Conservation (phyloP, 108 stramenopile genomes). For the Cyclotella distinguenda region DNA sequence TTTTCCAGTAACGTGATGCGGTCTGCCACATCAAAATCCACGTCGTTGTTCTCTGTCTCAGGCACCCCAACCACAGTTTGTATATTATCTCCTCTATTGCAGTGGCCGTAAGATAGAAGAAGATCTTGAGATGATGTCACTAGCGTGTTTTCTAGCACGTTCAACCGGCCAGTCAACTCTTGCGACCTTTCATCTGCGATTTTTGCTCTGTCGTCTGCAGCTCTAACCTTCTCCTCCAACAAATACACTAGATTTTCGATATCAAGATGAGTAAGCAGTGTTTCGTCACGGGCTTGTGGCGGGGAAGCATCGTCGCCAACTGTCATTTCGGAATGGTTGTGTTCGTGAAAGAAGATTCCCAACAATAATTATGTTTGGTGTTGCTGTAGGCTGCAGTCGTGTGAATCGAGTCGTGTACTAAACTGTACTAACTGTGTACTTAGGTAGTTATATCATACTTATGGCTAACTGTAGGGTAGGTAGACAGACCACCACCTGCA, state of each 20-base stretch:
- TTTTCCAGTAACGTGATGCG: not conserved
- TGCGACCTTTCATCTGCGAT: conserved; percentile 7
- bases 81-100: not conserved
- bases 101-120: not conserved
- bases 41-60: not conserved
- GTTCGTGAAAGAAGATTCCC: no score
- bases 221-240: not conserved
- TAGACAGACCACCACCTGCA: no score
- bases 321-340: no score
- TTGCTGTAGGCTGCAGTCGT: no score
- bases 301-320: not conserved
- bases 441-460: no score
- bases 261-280: conserved; percentile 6
- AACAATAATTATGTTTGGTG: no score
- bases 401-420: no score
- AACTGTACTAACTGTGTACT: no score
- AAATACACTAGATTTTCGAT: conserved; percentile 3
- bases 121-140: conserved; percentile 1
- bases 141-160: conserved; percentile 2
- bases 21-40: not conserved
- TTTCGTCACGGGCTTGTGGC: not conserved
- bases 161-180: conserved; percentile 7
- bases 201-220: conserved; percentile 10
- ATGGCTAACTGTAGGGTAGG: no score
- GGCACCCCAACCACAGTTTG: not conserved